These are phyloP conservation scores for Pterula multifida DNA, from an alignment of 1,284 basidiomycete species.

Conservation along the genomic window DNA sequence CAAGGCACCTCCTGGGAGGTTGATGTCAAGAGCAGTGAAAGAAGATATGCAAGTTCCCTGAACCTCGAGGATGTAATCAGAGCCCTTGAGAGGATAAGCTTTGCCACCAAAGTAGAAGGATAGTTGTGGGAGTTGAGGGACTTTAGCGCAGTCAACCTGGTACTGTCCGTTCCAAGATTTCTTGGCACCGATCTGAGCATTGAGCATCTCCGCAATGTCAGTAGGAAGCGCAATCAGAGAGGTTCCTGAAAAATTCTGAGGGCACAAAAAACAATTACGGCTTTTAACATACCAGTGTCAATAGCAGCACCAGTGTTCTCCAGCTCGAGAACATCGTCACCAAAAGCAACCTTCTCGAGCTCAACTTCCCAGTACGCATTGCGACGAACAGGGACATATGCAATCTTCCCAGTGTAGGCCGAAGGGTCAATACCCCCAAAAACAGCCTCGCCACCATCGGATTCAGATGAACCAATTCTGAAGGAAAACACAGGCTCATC, in stretches of 20 bases:
- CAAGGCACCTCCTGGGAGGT: constrained; percentile 74
- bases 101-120: constrained; percentile 78
- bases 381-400: constrained; percentile 86
- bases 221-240: constrained; percentile 86
- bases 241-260: constrained; percentile 44
- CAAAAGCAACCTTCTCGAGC: constrained; percentile 77
- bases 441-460: constrained; percentile 85
- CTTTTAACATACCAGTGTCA: constrained; percentile 64
- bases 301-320: constrained; percentile 93
- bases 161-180: constrained; percentile 95
- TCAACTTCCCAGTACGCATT: constrained; percentile 99
- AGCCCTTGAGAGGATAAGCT: constrained; percentile 69
- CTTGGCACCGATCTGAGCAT: constrained; percentile 88
- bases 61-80: constrained; percentile 83
- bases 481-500: constrained; percentile 90
- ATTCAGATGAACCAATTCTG: constrained; percentile 81
- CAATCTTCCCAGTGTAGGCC: constrained; percentile 76
- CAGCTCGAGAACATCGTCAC: constrained; percentile 75
- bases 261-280: neutral
- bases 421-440: constrained; percentile 85
- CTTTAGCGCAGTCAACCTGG: constrained; percentile 80
- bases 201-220: constrained; percentile 96
- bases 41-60: constrained; percentile 90
- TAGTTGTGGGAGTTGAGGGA: constrained; percentile 78
- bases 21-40: constrained; percentile 90